Evolutionary conservation across 441 rosid species (phyloP).

Genomic region (Brassica hybrid): DNA sequence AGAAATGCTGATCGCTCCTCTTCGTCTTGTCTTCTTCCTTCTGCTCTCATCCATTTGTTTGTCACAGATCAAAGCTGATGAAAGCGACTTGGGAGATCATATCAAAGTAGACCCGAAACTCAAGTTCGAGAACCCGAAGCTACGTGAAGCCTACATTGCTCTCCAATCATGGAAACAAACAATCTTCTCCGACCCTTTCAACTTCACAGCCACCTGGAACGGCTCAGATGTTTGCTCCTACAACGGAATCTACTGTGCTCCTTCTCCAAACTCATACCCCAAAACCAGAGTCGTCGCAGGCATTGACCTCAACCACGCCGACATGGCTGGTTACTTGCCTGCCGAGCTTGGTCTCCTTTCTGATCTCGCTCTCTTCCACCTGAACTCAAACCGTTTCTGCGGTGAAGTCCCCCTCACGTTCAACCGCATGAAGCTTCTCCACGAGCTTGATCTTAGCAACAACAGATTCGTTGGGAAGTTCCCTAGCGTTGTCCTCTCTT

Average conservation of each 20-base stretch:
- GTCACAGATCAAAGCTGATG: slow-evolving; percentile 40
- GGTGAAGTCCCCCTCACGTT: slow-evolving; percentile 61
- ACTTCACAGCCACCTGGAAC: slow-evolving; percentile 69
- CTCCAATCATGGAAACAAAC: slow-evolving; percentile 70
- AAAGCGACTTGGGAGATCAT: slow-evolving; percentile 23
- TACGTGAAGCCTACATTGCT: slow-evolving; percentile 68
- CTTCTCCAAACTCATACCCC: slow-evolving; percentile 37
- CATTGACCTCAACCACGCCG: slow-evolving; percentile 69
- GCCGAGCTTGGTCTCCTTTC: slow-evolving; percentile 60
- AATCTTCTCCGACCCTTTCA: slow-evolving; percentile 69
- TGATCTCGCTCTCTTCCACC: slow-evolving; percentile 65
- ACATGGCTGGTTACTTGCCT: slow-evolving; percentile 67
- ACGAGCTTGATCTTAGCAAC: slow-evolving; percentile 75
- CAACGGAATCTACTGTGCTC: slow-evolving; percentile 62
- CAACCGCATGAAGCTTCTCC: slow-evolving; percentile 56
- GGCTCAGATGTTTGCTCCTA: slow-evolving; percentile 70
- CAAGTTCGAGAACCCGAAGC: slow-evolving; percentile 57
- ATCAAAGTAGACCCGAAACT: slow-evolving; percentile 54
- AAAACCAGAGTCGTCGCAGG: slow-evolving; percentile 60
- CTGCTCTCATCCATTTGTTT: slow-evolving; percentile 43
- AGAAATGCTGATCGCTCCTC: slow-evolving; percentile 39
- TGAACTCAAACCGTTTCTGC: slow-evolving; percentile 75
- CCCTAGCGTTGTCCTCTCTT: slow-evolving; percentile 57
- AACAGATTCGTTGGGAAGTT: slow-evolving; percentile 68
- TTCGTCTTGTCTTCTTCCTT: slow-evolving; percentile 37